These are phyloP conservation scores for Puccinia polysora DNA, from an alignment of 1,284 basidiomycete genomes.

Conservation along the genomic window DNA sequence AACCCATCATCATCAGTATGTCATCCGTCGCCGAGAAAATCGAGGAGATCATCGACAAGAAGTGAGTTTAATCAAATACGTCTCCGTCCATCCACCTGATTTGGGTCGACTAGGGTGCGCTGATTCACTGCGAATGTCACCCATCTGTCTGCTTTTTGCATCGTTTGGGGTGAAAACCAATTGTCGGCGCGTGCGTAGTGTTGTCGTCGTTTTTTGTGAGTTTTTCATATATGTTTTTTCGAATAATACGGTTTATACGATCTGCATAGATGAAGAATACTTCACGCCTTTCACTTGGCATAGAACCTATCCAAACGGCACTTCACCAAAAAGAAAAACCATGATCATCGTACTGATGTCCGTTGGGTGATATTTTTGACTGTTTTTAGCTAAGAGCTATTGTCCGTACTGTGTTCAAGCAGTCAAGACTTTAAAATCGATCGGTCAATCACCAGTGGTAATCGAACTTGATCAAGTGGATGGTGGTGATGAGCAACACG, in stretches of 20 bases:
- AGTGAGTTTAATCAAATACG: too few relatives aligned
- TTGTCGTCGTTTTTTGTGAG: conserved; percentile 38
- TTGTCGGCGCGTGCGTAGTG: too few relatives aligned
- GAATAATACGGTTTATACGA: too few relatives aligned
- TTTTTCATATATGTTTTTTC: not conserved
- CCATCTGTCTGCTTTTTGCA: too few relatives aligned
- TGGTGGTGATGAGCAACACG: conserved; percentile 50
- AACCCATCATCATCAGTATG: too few relatives aligned
- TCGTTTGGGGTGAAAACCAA: too few relatives aligned
- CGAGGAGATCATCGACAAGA: too few relatives aligned
- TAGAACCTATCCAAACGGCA: not conserved
- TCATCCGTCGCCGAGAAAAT: too few relatives aligned
- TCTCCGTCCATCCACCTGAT: too few relatives aligned
- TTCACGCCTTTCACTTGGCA: not conserved
- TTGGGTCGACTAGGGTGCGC: too few relatives aligned
- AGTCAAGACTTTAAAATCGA: conserved; percentile 8
- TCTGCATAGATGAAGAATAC: not conserved
- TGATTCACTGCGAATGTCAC: too few relatives aligned
- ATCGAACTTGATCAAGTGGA: conserved; percentile 54
- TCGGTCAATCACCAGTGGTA: conserved; percentile 48
- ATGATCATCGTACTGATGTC: not conserved
- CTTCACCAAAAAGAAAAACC: not conserved
- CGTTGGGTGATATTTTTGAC: not conserved
- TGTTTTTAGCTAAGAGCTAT: conserved; percentile 12
- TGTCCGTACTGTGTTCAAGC: conserved; percentile 36